Evolutionary conservation across 768 basidiomycete genomes (phyloP).

Genomic region (Serendipita sp.): DNA sequence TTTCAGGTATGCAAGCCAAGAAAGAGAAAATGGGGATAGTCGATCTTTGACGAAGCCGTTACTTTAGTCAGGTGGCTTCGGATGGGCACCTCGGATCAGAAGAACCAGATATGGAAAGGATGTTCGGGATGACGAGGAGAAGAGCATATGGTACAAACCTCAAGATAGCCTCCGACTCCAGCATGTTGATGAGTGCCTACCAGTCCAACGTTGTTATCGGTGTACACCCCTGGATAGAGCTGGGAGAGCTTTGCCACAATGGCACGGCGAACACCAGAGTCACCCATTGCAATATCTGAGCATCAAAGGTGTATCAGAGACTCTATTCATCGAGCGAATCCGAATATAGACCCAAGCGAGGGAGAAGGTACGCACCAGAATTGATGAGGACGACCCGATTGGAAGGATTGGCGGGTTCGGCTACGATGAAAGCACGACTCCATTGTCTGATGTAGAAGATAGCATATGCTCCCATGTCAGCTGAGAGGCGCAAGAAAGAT

Average conservation of each 20-base stretch:
- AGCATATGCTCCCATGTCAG: not conserved
- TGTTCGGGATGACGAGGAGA: not conserved
- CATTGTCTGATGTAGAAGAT: constrained; percentile 26
- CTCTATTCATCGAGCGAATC: not conserved
- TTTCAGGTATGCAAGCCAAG: too few species aligned
- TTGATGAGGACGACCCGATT: constrained; percentile 62
- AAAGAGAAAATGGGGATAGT: too few species aligned
- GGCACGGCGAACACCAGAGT: constrained; percentile 53
- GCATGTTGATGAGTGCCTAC: constrained; percentile 57
- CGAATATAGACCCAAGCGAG: not conserved
- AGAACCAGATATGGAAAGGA: not conserved
- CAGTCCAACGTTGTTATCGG: constrained; percentile 54
- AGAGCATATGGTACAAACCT: not conserved
- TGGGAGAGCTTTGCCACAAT: constrained; percentile 42
- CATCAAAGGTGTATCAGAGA: not conserved
- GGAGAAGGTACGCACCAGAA: constrained; percentile 29
- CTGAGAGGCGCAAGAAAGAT: not conserved
- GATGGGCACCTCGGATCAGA: not conserved
- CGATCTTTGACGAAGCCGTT: too few species aligned
- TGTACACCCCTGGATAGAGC: constrained; percentile 47
- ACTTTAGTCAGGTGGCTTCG: not conserved
- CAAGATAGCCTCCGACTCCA: constrained; percentile 64
- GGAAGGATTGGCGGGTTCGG: constrained; percentile 35
- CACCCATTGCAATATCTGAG: constrained; percentile 67
- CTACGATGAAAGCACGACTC: constrained; percentile 60